A percentile compares a stretch with the other conserved stretches of the same genome.
Evolutionary conservation across 2,329 filamentous ascomycete genomes (phyloP).

Genomic region (Calonectria naviculata): DNA sequence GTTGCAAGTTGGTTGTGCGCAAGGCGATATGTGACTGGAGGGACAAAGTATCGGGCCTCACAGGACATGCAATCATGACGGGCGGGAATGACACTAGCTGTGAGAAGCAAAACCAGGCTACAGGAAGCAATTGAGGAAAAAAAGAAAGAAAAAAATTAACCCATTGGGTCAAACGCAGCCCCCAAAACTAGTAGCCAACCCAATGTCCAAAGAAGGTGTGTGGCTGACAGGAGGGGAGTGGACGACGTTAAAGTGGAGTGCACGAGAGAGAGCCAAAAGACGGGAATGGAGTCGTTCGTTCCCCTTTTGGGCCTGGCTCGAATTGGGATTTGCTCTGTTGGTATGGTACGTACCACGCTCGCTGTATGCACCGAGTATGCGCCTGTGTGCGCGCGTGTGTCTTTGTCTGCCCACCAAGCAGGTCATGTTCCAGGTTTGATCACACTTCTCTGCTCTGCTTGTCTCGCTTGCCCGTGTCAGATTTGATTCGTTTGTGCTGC

Average conservation of each 20-base stretch:
- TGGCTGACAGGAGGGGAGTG: background rate
- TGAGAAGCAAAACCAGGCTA: slow-evolving; percentile 1
- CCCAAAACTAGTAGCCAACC: background rate
- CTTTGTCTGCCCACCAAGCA: slow-evolving; percentile 3
- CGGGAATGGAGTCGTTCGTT: slow-evolving; percentile 5
- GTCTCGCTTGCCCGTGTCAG: slow-evolving; percentile 3
- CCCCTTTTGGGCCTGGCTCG: background rate
- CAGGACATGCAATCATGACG: background rate
- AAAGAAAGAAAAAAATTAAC: background rate
- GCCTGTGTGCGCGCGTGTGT: background rate
- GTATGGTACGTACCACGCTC: background rate
- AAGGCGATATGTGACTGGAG: background rate
- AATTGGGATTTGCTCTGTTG: slow-evolving; percentile 3
- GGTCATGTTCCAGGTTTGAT: slow-evolving; percentile 20
- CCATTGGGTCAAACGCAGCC: background rate
- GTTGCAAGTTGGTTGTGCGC: background rate
- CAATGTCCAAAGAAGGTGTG: background rate
- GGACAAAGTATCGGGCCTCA: background rate
- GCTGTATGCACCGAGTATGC: background rate
- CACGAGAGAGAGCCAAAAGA: background rate
- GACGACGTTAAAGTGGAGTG: slow-evolving; percentile 3
- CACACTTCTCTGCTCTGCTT: slow-evolving; percentile 12
- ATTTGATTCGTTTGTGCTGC: slow-evolving; percentile 1
- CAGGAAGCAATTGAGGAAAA: background rate
- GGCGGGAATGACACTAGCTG: background rate